Percentiles rank a stretch among this genome's conserved stretches.
phyloP scores from a whole-genome alignment of 163 green algal species.

The Chlorella variabilis region DNA sequence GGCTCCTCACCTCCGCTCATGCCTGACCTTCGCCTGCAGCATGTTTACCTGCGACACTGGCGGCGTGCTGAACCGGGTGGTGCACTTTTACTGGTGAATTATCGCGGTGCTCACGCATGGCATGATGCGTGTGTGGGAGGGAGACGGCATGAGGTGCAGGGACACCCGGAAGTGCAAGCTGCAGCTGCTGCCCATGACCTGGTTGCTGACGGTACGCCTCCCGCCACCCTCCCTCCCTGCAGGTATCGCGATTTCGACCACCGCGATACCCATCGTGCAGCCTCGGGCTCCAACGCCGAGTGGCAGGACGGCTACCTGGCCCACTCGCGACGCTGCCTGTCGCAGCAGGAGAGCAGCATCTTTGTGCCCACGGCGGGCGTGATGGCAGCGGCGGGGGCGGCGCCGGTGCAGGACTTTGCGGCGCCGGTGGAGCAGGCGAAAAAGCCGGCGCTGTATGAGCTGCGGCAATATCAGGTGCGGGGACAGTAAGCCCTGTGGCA shows the following conservation, averaged over 20 bases:
- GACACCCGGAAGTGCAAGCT: no score
- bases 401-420: slow-evolving; percentile 5
- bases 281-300: slow-evolving; percentile 20
- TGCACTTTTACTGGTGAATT: slow-evolving; percentile 22
- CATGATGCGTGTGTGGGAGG: no score
- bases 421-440: neutral
- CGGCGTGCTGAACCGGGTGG: slow-evolving; percentile 66
- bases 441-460: slow-evolving; percentile 66
- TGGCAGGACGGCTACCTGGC: slow-evolving; percentile 31
- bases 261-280: slow-evolving; percentile 19
- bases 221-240: no score
- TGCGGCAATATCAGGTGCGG: slow-evolving; percentile 64
- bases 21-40: slow-evolving; percentile 28
- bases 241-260: slow-evolving; percentile 52
- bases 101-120: no score
- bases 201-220: no score
- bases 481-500: neutral
- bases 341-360: slow-evolving; percentile 41
- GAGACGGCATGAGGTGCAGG: no score
- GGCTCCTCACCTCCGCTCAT: neutral
- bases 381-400: slow-evolving; percentile 22
- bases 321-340: slow-evolving; percentile 15
- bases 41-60: slow-evolving; percentile 77
- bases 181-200: no score
- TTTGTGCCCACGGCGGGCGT: slow-evolving; percentile 32